Evolutionary conservation across 2,329 filamentous ascomycete genomes (phyloP).

Genomic region (Xylariaceae sp.): DNA sequence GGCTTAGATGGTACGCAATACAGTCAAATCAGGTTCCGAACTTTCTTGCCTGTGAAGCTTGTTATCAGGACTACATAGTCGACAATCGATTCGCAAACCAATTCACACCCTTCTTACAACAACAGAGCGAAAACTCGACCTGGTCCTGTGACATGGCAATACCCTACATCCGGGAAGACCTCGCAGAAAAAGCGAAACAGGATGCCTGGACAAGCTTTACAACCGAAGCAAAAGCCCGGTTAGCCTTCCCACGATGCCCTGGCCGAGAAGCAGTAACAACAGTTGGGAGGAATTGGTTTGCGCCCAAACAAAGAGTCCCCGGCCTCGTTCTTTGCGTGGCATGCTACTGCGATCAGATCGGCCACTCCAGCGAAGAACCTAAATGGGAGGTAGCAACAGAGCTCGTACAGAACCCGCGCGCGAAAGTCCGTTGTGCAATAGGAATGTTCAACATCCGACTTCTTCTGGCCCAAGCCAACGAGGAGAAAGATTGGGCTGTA

Average conservation of each 20-base stretch:
- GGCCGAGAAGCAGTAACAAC: slow-evolving; percentile 1
- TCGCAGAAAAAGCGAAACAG: slow-evolving; percentile 21
- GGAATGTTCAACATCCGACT: slow-evolving; percentile 31
- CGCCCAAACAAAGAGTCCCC: slow-evolving; percentile 15
- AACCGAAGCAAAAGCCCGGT: slow-evolving; percentile 27
- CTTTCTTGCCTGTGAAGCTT: slow-evolving; percentile 23
- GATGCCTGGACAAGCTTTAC: slow-evolving; percentile 36
- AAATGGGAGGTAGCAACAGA: slow-evolving; percentile 23
- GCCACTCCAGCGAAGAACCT: slow-evolving; percentile 29
- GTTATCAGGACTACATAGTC: slow-evolving; percentile 22
- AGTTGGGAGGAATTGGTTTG: slow-evolving; percentile 1
- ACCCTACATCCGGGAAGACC: slow-evolving; percentile 31
- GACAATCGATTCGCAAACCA: slow-evolving; percentile 7
- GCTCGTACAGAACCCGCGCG: slow-evolving; percentile 4
- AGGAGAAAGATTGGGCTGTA: slow-evolving; percentile 28
- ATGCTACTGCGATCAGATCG: slow-evolving; percentile 39
- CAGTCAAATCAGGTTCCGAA: slow-evolving; percentile 14
- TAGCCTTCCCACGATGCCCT: slow-evolving; percentile 30
- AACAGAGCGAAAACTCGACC: slow-evolving; percentile 12
- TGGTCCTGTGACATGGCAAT: slow-evolving; percentile 35
- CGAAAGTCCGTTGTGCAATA: slow-evolving; percentile 27
- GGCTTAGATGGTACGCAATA: slow-evolving; percentile 19
- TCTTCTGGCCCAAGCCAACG: slow-evolving; percentile 31
- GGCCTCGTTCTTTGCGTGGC: slow-evolving; percentile 35
- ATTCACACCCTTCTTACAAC: slow-evolving; percentile 10